Evolutionary conservation across 2,329 filamentous ascomycete species (phyloP).

Genomic region (Diaporthe ampelina): DNA sequence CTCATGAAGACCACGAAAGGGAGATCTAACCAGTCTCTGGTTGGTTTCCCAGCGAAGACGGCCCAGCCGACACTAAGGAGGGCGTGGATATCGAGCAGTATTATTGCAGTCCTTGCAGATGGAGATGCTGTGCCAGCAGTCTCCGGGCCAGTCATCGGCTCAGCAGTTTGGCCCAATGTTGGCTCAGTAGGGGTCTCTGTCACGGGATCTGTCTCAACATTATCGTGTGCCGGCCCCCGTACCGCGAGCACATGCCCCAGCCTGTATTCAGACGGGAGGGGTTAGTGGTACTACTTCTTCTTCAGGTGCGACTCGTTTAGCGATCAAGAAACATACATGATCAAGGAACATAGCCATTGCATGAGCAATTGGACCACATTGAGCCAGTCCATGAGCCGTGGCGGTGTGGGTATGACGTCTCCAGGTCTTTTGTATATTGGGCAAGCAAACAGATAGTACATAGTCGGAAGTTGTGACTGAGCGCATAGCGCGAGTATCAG

Average conservation of each 20-base stretch:
- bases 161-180: no score
- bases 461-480: background rate
- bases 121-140: background rate
- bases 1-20: background rate
- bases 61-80: background rate
- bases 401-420: background rate
- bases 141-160: background rate
- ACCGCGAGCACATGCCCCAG: background rate
- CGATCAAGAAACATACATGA: background rate
- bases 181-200: background rate
- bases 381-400: slow-evolving; percentile 18
- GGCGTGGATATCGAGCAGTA: background rate
- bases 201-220: background rate
- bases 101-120: background rate
- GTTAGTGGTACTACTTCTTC: background rate
- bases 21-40: background rate
- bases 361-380: background rate
- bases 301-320: background rate
- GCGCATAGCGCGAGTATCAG: slow-evolving; percentile 7
- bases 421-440: background rate
- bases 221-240: background rate
- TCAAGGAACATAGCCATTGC: slow-evolving; percentile 6
- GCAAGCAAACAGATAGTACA: slow-evolving; percentile 16
- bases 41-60: background rate
- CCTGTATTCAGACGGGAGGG: background rate